These are phyloP conservation scores for Lagenaria siceraria DNA, from an alignment of 306 rosid species.

Conservation along the genomic window DNA sequence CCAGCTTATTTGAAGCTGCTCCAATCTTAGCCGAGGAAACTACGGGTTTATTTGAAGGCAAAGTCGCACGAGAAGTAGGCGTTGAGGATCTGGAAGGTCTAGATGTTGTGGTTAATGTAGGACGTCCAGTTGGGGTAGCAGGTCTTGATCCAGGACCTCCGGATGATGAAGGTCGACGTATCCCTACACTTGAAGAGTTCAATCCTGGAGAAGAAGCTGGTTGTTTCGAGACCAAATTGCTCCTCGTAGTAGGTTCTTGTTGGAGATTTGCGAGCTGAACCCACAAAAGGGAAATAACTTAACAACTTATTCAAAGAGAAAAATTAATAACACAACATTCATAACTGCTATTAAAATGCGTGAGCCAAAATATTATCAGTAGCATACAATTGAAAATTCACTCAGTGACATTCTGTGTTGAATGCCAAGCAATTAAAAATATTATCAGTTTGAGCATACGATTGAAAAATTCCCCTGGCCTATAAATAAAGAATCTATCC, in stretches of 20 bases:
- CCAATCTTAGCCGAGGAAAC: conserved; percentile 38
- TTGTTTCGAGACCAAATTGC: conserved; percentile 49
- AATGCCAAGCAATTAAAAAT: not conserved
- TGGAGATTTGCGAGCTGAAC: conserved; percentile 68
- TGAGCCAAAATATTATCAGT: not conserved
- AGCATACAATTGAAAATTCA: not conserved
- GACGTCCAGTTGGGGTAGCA: conserved; percentile 72
- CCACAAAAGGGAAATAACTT: conserved; percentile 24
- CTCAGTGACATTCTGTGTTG: not conserved
- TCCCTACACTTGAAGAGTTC: conserved; percentile 56
- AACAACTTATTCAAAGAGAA: conserved; percentile 8
- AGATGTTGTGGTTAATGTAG: conserved; percentile 42
- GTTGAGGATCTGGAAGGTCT: conserved; percentile 76
- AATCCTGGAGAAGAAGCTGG: conserved; percentile 56
- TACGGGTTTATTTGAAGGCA: conserved; percentile 35
- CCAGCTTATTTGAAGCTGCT: conserved; percentile 1
- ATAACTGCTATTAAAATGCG: not conserved
- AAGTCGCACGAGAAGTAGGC: conserved; percentile 65
- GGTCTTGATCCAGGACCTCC: conserved; percentile 90
- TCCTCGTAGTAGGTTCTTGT: conserved; percentile 46
- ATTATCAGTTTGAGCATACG: no score
- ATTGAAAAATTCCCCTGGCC: no score
- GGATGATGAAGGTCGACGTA: conserved; percentile 74
- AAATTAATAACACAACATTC: not conserved
- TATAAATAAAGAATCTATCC: not conserved